A percentile compares a stretch with the other conserved stretches of the same genome.
phyloP scores from a whole-genome alignment of 345 rosid species.

The Heritiera fomes region DNA sequence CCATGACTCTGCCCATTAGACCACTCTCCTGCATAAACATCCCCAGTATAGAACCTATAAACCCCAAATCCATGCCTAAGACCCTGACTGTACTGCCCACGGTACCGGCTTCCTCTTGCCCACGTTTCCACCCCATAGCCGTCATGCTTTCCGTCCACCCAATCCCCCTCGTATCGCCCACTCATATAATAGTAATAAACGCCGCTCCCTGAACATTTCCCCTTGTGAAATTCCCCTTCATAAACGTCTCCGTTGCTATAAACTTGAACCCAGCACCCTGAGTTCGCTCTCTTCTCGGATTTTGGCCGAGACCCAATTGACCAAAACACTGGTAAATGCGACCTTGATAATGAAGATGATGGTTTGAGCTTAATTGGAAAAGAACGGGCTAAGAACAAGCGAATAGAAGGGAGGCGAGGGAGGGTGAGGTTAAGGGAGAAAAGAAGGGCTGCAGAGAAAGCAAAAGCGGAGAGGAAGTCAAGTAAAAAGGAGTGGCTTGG shows the following conservation, averaged over 20 bases:
- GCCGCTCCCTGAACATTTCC: slow-evolving; percentile 86
- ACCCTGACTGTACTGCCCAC: slow-evolving; percentile 87
- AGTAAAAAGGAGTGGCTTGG: slow-evolving; percentile 78
- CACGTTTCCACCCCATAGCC: slow-evolving; percentile 95
- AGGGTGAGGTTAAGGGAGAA: slow-evolving; percentile 76
- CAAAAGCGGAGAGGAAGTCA: slow-evolving; percentile 82
- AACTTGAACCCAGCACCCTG: slow-evolving; percentile 89
- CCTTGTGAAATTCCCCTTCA: slow-evolving; percentile 87
- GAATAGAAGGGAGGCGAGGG: slow-evolving; percentile 81
- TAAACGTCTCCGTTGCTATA: slow-evolving; percentile 90
- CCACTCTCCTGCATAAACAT: slow-evolving; percentile 96
- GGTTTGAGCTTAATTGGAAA: slow-evolving; percentile 64
- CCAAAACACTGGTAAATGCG: slow-evolving; percentile 83
- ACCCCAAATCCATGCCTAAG: slow-evolving; percentile 85
- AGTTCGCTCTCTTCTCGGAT: slow-evolving; percentile 60
- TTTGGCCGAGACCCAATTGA: slow-evolving; percentile 78
- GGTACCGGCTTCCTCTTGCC: slow-evolving; percentile 92
- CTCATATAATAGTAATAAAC: slow-evolving; percentile 90
- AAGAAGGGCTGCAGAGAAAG: slow-evolving; percentile 74
- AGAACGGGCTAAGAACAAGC: slow-evolving; percentile 77
- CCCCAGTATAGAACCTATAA: slow-evolving; percentile 90
- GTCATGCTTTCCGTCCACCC: slow-evolving; percentile 92
- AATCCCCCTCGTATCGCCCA: slow-evolving; percentile 91
- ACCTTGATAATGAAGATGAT: slow-evolving; percentile 31
- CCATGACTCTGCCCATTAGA: slow-evolving; percentile 97